These are phyloP conservation scores for Botryosphaeria agaves DNA, from an alignment of 2,329 filamentous ascomycete species.

Conservation along the genomic window DNA sequence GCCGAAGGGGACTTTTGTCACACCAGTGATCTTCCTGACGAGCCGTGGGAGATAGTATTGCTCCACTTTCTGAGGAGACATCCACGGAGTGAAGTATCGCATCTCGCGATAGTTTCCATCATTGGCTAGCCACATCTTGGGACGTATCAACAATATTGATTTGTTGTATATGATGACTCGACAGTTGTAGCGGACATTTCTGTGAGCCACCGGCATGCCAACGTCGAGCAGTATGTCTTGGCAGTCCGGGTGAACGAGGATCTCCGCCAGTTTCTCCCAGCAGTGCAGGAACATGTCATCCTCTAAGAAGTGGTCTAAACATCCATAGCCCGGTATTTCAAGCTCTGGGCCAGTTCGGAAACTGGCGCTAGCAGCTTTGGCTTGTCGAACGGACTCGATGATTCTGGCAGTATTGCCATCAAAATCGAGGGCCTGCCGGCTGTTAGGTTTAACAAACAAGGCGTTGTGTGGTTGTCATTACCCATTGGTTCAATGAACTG, in stretches of 20 bases:
- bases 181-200: conserved; percentile 47
- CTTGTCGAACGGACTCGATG: conserved; percentile 40
- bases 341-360: conserved; percentile 33
- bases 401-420: conserved; percentile 47
- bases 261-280: conserved; percentile 44
- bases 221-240: conserved; percentile 45
- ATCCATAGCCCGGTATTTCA: conserved; percentile 44
- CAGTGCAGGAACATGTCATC: conserved; percentile 22
- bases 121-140: conserved; percentile 54
- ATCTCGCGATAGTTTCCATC: conserved; percentile 41
- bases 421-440: conserved; percentile 44
- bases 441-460: too few relatives aligned
- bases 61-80: conserved; percentile 38
- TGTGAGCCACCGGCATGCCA: conserved; percentile 39
- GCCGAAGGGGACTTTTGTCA: conserved; percentile 44
- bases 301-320: conserved; percentile 45
- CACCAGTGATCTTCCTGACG: conserved; percentile 38
- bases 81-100: conserved; percentile 46
- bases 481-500: too few relatives aligned
- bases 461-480: too few relatives aligned
- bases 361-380: conserved; percentile 43
- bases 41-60: conserved; percentile 45
- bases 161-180: conserved; percentile 47
- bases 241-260: conserved; percentile 41
- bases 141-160: conserved; percentile 53